Base-by-base conservation (phyloP, 306 rosid species). In the Citrullus amarus region DNA sequence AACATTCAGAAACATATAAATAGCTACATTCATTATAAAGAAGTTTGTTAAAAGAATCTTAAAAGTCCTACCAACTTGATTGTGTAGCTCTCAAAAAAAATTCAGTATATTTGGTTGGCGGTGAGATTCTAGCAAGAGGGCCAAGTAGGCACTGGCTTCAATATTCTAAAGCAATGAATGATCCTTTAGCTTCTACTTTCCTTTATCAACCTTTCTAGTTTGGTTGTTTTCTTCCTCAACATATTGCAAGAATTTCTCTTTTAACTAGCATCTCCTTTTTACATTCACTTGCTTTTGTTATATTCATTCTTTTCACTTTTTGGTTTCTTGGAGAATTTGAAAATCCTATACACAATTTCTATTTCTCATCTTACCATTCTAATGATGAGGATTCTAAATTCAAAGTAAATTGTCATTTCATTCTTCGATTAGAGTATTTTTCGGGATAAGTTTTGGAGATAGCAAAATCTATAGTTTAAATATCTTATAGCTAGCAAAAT, bases 71-170 rank as follows among this genome's bases (percentile, higher is more conserved):
- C 2, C 32, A 67, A 67, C 18, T 67, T 9, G 51, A n/a, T 17
- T 18, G n/a, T 39, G 32, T 41, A 5, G 74, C 53, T 41, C 30
- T 39, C 16, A 39, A n/a, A 1, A 25, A 67, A 67, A 43, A 20
- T 4, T 41, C 17, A 68, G 36, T 68, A 43, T 41, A 68, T 68
- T 41, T 18, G 0, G 32, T 67, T 68, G 55, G 34, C 28, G 75
- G 54, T 68, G 75, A 44, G 54, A 68, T 68, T 68, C 75, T 68
- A 11, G 17, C 75, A 10, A 44, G 76, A 70, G 39, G 76, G 76
- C 76, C 36, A 46, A 70, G 28, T 46, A 12, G 56, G 39, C 76
- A 44, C 6, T 70, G 56, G 3, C 76, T 44, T 70, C 57, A 44
- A 20, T 70, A 70, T 70, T 70, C 76, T n/a, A 70, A 70, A 70